Conservation (phyloP, 2,329 filamentous ascomycete species). For the Aspergillus pseudoviridinutans region DNA sequence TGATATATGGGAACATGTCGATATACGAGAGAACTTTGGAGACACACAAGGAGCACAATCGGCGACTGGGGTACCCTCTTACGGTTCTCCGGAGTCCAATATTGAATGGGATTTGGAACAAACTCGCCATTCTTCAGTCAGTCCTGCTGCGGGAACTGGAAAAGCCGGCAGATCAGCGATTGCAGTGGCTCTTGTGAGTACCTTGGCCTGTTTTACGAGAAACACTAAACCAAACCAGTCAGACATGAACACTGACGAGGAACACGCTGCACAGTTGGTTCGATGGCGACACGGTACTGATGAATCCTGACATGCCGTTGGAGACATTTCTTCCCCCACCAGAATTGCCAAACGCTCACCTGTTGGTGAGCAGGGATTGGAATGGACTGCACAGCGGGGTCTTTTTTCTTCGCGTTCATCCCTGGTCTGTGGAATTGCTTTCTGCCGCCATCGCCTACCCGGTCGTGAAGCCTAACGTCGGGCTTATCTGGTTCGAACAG, state of each 20-base stretch:
- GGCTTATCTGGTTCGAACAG: slow-evolving; percentile 20
- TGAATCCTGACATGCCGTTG: slow-evolving; percentile 32
- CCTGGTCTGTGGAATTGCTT: slow-evolving; percentile 31
- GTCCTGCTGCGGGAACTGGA: slow-evolving; percentile 26
- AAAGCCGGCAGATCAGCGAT: slow-evolving; percentile 21
- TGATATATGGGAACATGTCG: slow-evolving; percentile 20
- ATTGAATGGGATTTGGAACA: slow-evolving; percentile 44
- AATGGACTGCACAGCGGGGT: slow-evolving; percentile 33
- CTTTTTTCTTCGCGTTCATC: slow-evolving; percentile 32
- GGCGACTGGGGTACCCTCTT: slow-evolving; percentile 40
- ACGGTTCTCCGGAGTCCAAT: slow-evolving; percentile 41
- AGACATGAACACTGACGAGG: background rate
- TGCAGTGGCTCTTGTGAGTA: slow-evolving; percentile 31
- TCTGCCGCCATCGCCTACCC: slow-evolving; percentile 25
- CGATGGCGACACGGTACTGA: slow-evolving; percentile 31
- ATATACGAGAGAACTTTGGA: slow-evolving; percentile 40
- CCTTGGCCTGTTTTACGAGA: background rate
- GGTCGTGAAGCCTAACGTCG: slow-evolving; percentile 15
- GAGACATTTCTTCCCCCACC: slow-evolving; percentile 32
- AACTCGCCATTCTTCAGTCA: slow-evolving; percentile 42
- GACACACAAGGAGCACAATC: slow-evolving; percentile 40
- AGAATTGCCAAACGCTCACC: slow-evolving; percentile 24
- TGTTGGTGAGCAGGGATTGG: slow-evolving; percentile 29
- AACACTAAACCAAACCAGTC: too few species aligned
- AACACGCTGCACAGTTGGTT: slow-evolving; percentile 23